Evolutionary conservation across 2,329 filamentous ascomycete species (phyloP), one percentile per base, ranked within the genome.

Genomic region (Cladorrhinum sp.): DNA sequence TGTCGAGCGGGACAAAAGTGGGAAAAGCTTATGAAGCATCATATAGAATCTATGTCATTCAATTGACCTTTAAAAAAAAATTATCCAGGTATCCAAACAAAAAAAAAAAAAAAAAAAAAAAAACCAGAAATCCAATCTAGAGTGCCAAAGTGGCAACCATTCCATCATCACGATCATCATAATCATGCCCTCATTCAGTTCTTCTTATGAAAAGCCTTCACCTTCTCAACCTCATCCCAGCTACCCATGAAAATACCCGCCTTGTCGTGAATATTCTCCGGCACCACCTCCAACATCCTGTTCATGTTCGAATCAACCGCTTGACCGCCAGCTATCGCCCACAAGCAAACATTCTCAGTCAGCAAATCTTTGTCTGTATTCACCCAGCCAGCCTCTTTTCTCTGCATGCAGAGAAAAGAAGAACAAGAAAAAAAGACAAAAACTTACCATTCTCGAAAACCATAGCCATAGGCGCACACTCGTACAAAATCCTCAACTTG

Each of bases 401-500:
- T n/a, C n/a, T n/a, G n/a, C n/a, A n/a, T n/a, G n/a, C n/a, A n/a
- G n/a, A n/a, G n/a, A n/a, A n/a, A n/a, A n/a, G n/a, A n/a, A n/a
- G n/a, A n/a, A n/a, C n/a, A n/a, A n/a, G 4, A 50, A 24, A 18
- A 20, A 8, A 1, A 1, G 20, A 39, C 39, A 46, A 36, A 14
- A 48, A 80, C 88, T 78, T 76, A 94, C 91, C 95, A 78, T 99
- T 97, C 79, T 99, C 95, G 76, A 99, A 98, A 6, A 99, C 86
- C 88, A 98, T 90, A 23, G 95, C 95, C 95, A 99, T 99, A 42
- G 95, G 95, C 14, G 95, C 95, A 74, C 95, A 99, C 81, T 99
- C 95, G 78, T 99, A 99, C 70, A 99, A 76, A 68, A 99, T 99
- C 67, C 95, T 86, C 68, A 99, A 84, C 82, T 99, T 99, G 69